Evolutionary conservation across 768 basidiomycete genomes (phyloP).

Genomic region (Calocera cornea): DNA sequence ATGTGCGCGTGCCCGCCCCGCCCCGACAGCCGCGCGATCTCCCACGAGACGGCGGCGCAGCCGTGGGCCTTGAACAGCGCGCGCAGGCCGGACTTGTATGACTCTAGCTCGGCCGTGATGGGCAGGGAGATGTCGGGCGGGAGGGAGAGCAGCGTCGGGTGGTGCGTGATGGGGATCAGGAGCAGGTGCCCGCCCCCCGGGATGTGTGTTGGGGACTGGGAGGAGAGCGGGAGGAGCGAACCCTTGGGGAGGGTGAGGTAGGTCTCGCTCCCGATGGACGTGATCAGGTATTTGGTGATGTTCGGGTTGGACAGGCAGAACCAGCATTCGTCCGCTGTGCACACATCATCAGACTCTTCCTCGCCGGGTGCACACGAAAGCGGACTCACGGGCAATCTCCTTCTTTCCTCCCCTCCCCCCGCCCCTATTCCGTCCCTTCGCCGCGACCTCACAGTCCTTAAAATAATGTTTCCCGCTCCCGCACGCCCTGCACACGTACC

Average conservation of each 20-base stretch:
- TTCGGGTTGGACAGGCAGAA: slow-evolving; percentile 94
- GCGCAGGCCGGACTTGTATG: slow-evolving; percentile 68
- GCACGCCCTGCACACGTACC: slow-evolving; percentile 86
- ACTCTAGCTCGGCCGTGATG: slow-evolving; percentile 68
- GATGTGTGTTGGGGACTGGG: slow-evolving; percentile 33
- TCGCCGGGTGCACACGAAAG: background rate
- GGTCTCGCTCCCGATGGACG: slow-evolving; percentile 83
- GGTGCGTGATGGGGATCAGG: slow-evolving; percentile 87
- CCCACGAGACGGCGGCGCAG: slow-evolving; percentile 64
- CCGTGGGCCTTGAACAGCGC: slow-evolving; percentile 57
- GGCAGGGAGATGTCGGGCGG: slow-evolving; percentile 61
- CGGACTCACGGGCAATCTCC: slow-evolving; percentile 60
- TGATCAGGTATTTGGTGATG: slow-evolving; percentile 88
- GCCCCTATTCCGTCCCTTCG: slow-evolving; percentile 32
- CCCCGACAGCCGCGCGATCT: slow-evolving; percentile 67
- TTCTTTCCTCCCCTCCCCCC: slow-evolving; percentile 35
- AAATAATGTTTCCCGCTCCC: slow-evolving; percentile 76
- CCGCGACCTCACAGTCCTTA: slow-evolving; percentile 69
- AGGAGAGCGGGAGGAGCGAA: slow-evolving; percentile 74
- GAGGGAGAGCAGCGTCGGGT: slow-evolving; percentile 72
- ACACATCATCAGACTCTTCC: background rate
- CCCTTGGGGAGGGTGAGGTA: slow-evolving; percentile 96
- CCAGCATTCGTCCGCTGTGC: slow-evolving; percentile 84
- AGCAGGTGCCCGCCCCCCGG: slow-evolving; percentile 95
- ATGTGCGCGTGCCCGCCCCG: slow-evolving; percentile 93